phyloP scores from a whole-genome alignment of 1,284 basidiomycete species.

The Ganoderma lingzhi region DNA sequence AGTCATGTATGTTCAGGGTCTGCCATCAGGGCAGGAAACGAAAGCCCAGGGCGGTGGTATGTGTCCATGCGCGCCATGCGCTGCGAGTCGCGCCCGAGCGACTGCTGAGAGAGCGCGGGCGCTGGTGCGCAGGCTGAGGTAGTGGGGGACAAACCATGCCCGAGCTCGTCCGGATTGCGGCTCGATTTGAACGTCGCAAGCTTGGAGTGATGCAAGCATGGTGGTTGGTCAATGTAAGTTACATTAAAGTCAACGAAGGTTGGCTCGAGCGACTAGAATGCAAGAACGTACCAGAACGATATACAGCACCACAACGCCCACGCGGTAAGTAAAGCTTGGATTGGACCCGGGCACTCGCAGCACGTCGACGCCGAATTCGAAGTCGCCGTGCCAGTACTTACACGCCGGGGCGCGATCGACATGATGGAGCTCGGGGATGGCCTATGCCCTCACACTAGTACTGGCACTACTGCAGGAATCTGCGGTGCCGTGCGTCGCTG shows the following conservation, averaged over 20 bases:
- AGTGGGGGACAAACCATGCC: not conserved
- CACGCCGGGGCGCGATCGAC: not conserved
- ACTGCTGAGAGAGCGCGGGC: too few relatives aligned
- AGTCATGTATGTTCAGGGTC: not conserved
- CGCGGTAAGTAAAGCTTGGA: not conserved
- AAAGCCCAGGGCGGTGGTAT: not conserved
- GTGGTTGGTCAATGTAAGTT: not conserved
- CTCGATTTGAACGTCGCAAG: too few relatives aligned
- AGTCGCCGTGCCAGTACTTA: too few relatives aligned
- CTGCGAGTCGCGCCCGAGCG: not conserved
- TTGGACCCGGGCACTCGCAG: too few relatives aligned
- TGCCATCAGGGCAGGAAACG: not conserved
- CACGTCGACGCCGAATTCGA: too few relatives aligned
- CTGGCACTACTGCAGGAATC: too few relatives aligned
- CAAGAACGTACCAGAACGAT: not conserved
- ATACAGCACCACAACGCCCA: not conserved
- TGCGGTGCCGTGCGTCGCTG: too few relatives aligned
- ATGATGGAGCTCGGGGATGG: not conserved
- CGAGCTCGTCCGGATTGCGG: not conserved
- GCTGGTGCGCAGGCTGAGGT: not conserved
- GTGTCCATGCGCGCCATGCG: not conserved
- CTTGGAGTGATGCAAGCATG: not conserved
- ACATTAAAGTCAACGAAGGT: too few relatives aligned
- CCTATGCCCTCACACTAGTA: not conserved
- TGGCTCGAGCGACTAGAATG: not conserved